Percentiles rank a stretch among this genome's conserved stretches.
Evolutionary conservation across 2,329 filamentous ascomycete species (phyloP).

Genomic region (Penicillium sumatraense): DNA sequence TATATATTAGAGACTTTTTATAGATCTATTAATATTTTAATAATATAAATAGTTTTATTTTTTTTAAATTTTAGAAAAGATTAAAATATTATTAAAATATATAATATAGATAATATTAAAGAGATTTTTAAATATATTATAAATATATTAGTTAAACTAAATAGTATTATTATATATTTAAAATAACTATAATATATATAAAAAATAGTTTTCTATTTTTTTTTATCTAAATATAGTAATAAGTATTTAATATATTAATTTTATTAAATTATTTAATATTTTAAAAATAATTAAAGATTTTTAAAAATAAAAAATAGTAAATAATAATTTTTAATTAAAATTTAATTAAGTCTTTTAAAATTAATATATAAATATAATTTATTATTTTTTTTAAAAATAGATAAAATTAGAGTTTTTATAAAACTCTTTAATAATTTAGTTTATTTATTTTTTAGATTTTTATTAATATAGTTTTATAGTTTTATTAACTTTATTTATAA

Average conservation of each 20-base stretch:
- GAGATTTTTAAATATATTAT: background rate
- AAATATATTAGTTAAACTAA: background rate
- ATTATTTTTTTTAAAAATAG: no score
- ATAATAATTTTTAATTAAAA: background rate
- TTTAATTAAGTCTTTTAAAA: background rate
- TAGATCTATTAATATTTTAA: background rate
- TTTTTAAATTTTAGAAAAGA: background rate
- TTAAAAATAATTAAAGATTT: background rate
- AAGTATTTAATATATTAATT: background rate
- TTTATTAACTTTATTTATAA: no score
- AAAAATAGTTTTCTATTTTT: no score
- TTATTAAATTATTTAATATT: background rate
- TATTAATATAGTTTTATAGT: no score
- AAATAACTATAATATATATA: no score
- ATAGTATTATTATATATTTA: slow-evolving; percentile 4
- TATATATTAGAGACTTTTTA: background rate
- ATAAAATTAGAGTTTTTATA: no score
- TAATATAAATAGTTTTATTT: background rate
- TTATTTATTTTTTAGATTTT: no score
- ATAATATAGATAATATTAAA: background rate
- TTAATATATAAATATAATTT: no score
- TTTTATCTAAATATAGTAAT: no score
- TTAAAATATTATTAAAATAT: background rate
- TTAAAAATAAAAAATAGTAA: background rate
- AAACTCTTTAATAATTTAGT: no score